Evolutionary conservation across 2,329 filamentous ascomycete species (phyloP).

Genomic region (Penicillium psychrosexuale): DNA sequence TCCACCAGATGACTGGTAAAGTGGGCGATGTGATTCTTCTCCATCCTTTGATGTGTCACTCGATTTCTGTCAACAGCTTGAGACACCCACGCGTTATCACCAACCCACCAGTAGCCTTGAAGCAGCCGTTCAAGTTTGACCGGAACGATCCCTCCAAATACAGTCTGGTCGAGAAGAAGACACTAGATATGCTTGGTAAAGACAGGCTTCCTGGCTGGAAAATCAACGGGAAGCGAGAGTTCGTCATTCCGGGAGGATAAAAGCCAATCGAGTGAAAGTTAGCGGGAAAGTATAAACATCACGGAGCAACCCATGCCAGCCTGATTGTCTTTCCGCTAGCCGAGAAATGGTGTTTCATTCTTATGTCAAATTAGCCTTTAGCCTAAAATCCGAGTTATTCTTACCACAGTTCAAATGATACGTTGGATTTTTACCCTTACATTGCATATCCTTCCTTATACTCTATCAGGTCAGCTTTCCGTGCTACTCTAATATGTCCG

Average conservation of each 20-base stretch:
- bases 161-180: constrained; percentile 54
- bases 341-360: not conserved
- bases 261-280: constrained; percentile 37
- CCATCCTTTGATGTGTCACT: constrained; percentile 57
- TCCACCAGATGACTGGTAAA: constrained; percentile 53
- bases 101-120: constrained; percentile 53
- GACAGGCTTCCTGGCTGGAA: constrained; percentile 49
- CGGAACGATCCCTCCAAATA: constrained; percentile 45
- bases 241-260: constrained; percentile 44
- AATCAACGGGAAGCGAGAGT: constrained; percentile 45
- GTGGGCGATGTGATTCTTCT: constrained; percentile 54
- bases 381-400: not conserved
- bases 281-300: constrained; percentile 26
- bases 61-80: constrained; percentile 50
- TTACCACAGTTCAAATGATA: not conserved
- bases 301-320: not conserved
- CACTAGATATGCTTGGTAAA: constrained; percentile 47
- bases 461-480: not conserved
- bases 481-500: not conserved
- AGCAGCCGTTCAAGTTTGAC: constrained; percentile 52
- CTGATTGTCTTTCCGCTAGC: not conserved
- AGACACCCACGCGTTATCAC: constrained; percentile 53
- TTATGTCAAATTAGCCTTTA: not conserved
- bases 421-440: not conserved
- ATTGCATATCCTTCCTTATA: not conserved